These are phyloP conservation scores for Globisporangium nodosum DNA, from an alignment of 352 stramenopile species.

Conservation along the genomic window DNA sequence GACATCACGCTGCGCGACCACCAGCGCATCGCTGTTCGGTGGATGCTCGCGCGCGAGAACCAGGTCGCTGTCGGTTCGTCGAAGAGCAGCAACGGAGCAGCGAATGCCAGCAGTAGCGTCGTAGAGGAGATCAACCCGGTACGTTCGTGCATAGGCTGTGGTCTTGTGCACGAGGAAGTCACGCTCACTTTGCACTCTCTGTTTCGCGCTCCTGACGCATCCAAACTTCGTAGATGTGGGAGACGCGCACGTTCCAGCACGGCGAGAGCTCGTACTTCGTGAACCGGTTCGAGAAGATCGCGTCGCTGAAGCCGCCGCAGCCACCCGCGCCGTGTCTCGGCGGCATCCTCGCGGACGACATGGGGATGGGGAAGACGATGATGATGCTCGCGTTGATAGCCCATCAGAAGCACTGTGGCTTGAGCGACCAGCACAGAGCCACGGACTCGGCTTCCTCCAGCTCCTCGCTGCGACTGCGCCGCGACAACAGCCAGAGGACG, in stretches of 20 bases:
- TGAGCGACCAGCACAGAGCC: neutral
- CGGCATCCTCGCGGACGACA: slow-evolving; percentile 88
- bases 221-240: slow-evolving; percentile 47
- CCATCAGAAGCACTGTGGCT: slow-evolving; percentile 45
- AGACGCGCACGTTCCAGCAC: slow-evolving; percentile 43
- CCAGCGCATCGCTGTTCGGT: slow-evolving; percentile 76
- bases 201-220: neutral
- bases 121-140: slow-evolving; percentile 43
- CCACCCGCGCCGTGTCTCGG: slow-evolving; percentile 57
- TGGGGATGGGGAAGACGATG: slow-evolving; percentile 90
- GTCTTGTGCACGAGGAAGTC: neutral
- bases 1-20: slow-evolving; percentile 70
- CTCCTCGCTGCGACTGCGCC: slow-evolving; percentile 2
- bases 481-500: slow-evolving; percentile 31
- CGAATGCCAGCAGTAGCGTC: slow-evolving; percentile 8
- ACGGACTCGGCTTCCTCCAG: neutral
- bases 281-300: slow-evolving; percentile 78
- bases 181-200: neutral
- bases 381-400: slow-evolving; percentile 67
- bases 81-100: neutral
- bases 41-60: slow-evolving; percentile 85
- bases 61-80: slow-evolving; percentile 16
- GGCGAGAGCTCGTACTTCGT: slow-evolving; percentile 58
- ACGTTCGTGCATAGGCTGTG: slow-evolving; percentile 9
- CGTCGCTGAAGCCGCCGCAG: slow-evolving; percentile 48